A percentile compares a stretch with the other conserved stretches of the same genome.
Evolutionary conservation across 768 basidiomycete genomes (phyloP).

Genomic region (Xanthoconium purpureum): DNA sequence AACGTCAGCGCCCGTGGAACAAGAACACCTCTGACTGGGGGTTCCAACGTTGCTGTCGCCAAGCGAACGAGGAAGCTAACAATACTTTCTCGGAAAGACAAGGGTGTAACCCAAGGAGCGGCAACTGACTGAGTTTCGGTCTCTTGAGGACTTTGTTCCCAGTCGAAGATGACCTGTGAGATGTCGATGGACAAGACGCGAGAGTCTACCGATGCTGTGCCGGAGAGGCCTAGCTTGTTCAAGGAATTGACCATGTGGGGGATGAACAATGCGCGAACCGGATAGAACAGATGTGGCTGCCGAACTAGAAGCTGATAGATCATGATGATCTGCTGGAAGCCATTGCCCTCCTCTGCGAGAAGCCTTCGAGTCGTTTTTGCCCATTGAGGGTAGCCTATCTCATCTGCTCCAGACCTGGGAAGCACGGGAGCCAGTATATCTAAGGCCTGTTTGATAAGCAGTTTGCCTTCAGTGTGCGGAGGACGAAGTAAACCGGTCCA

Average conservation of each 20-base stretch:
- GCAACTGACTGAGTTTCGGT: constrained; percentile 21
- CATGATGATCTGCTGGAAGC: constrained; percentile 62
- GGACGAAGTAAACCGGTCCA: constrained; percentile 88
- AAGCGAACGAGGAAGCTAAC: constrained; percentile 95
- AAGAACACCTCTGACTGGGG: constrained; percentile 40
- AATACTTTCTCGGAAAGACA: constrained; percentile 82
- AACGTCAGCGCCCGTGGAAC: constrained; percentile 62
- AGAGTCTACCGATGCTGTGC: constrained; percentile 70
- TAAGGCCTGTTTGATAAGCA: constrained; percentile 79
- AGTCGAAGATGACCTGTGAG: constrained; percentile 86
- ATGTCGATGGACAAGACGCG: constrained; percentile 88
- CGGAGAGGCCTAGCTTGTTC: constrained; percentile 79
- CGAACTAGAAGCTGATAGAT: constrained; percentile 93
- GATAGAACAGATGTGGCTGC: constrained; percentile 88
- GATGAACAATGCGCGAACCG: constrained; percentile 87
- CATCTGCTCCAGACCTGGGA: constrained; percentile 58
- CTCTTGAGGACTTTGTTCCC: constrained; percentile 71
- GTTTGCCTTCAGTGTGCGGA: constrained; percentile 73
- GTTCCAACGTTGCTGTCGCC: constrained; percentile 62
- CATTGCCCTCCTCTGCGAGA: constrained; percentile 82
- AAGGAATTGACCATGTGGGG: constrained; percentile 91
- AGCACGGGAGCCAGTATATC: constrained; percentile 84
- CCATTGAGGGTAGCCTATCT: constrained; percentile 68
- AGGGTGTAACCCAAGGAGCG: constrained; percentile 67
- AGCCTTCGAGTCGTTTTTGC: constrained; percentile 81